These are phyloP conservation scores for Porphyrellus cyaneotinctus DNA, from an alignment of 768 basidiomycete species.

Conservation along the genomic window DNA sequence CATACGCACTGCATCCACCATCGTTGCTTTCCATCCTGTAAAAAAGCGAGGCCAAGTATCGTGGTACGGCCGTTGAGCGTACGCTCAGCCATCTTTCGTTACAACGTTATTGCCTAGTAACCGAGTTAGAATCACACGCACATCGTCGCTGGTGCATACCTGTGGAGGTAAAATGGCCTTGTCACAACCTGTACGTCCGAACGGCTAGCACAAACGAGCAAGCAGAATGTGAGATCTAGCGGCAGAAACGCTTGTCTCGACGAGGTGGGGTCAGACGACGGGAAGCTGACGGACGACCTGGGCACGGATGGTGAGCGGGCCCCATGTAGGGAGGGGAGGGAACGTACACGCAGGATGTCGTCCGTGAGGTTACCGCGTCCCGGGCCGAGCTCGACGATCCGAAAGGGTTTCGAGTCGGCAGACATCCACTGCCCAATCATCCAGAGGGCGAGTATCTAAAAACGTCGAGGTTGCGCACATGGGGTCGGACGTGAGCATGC, in stretches of 20 bases:
- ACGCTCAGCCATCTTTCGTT: no score
- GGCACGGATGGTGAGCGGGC: background rate
- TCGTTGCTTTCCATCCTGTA: background rate
- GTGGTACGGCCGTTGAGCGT: background rate
- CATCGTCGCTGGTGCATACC: no score
- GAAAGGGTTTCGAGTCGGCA: constrained; percentile 48
- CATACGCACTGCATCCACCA: no score
- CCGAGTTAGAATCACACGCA: no score
- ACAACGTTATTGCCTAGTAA: background rate
- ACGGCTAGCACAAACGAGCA: no score
- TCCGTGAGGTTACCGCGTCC: constrained; percentile 90
- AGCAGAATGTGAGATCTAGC: no score
- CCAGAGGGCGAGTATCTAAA: constrained; percentile 86
- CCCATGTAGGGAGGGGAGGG: background rate
- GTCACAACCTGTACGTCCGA: no score
- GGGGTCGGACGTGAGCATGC: constrained; percentile 41
- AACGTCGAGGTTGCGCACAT: constrained; percentile 6
- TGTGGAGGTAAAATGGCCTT: no score
- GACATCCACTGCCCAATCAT: constrained; percentile 69
- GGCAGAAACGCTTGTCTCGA: constrained; percentile 68
- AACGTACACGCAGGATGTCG: constrained; percentile 75
- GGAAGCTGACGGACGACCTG: constrained; percentile 54
- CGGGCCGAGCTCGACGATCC: constrained; percentile 89
- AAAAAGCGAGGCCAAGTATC: background rate
- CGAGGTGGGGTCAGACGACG: constrained; percentile 53